These are phyloP conservation scores for Warburgia ugandensis DNA, from an alignment of 164 flowering plant genomes.

Conservation along the genomic window DNA sequence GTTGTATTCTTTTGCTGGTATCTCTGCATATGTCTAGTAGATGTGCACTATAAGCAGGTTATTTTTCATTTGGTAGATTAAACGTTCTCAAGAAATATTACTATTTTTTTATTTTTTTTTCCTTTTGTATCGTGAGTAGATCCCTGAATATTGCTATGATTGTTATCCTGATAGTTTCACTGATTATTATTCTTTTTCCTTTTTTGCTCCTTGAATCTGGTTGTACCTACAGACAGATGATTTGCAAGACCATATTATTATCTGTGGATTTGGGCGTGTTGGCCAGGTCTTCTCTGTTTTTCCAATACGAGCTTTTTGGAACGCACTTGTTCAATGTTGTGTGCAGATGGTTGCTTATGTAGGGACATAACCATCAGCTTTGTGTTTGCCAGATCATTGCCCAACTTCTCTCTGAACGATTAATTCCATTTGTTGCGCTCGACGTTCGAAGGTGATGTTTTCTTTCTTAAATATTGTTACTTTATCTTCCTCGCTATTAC, in stretches of 20 bases:
- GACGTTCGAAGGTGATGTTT: constrained; percentile 85
- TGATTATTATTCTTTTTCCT: too few relatives aligned
- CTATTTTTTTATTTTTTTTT: too few relatives aligned
- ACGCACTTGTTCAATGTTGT: neutral
- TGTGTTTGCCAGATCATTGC: constrained; percentile 72
- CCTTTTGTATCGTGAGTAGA: too few relatives aligned
- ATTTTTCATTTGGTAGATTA: too few relatives aligned
- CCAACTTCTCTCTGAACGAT: constrained; percentile 95
- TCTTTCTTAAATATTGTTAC: neutral
- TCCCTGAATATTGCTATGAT: too few relatives aligned
- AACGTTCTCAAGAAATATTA: too few relatives aligned
- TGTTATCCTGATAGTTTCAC: too few relatives aligned
- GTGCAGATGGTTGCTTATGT: neutral
- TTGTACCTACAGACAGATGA: constrained; percentile 85
- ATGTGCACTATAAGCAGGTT: too few relatives aligned
- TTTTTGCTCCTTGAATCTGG: neutral
- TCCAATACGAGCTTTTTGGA: neutral
- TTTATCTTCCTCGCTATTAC: neutral
- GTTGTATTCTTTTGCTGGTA: neutral
- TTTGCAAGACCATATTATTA: constrained; percentile 96
- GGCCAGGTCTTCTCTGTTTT: constrained; percentile 65
- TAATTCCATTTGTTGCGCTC: constrained; percentile 99
- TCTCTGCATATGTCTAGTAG: neutral
- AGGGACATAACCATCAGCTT: constrained; percentile 2
- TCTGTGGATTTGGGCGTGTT: constrained; percentile 99